Percentiles rank a stretch among this genome's conserved stretches.
These are phyloP conservation scores for Aspergillus fischeri DNA, from an alignment of 2,329 filamentous ascomycete genomes.

Conservation along the genomic window DNA sequence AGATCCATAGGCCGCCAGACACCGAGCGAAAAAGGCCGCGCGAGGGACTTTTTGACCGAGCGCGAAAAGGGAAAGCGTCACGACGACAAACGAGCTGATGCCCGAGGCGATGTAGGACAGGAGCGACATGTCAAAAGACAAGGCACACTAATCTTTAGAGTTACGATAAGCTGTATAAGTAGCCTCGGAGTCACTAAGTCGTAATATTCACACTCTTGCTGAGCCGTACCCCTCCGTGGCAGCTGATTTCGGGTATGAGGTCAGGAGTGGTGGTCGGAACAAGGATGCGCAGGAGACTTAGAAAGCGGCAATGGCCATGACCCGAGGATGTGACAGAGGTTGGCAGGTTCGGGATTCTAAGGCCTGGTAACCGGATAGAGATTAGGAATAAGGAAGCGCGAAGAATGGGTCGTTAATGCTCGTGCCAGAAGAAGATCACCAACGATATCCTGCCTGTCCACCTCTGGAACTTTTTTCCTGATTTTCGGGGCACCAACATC, in stretches of 20 bases:
- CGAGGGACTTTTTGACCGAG: slow-evolving; percentile 40
- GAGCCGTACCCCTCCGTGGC: background rate
- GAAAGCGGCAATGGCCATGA: slow-evolving; percentile 1
- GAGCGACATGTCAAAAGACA: slow-evolving; percentile 52
- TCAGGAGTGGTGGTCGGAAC: background rate
- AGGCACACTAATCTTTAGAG: slow-evolving; percentile 1
- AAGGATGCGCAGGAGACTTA: background rate
- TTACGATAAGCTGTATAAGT: slow-evolving; percentile 6
- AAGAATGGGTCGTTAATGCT: background rate
- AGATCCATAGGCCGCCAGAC: slow-evolving; percentile 44
- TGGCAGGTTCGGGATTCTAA: background rate
- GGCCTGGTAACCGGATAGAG: background rate
- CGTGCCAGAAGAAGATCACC: no score
- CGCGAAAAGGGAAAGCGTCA: slow-evolving; percentile 50
- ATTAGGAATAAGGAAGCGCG: background rate
- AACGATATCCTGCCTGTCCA: background rate
- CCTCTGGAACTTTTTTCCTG: background rate
- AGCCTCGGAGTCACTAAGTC: slow-evolving; percentile 4
- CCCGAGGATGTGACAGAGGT: background rate
- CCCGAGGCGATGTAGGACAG: slow-evolving; percentile 56
- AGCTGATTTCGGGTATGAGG: background rate
- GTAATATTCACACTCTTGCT: background rate
- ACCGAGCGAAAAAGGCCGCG: slow-evolving; percentile 44
- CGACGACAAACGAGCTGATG: slow-evolving; percentile 61
- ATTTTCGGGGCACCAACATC: slow-evolving; percentile 2